These are phyloP conservation scores for Meredithiella fracta DNA, from an alignment of 2,329 filamentous ascomycete species.

Conservation along the genomic window DNA sequence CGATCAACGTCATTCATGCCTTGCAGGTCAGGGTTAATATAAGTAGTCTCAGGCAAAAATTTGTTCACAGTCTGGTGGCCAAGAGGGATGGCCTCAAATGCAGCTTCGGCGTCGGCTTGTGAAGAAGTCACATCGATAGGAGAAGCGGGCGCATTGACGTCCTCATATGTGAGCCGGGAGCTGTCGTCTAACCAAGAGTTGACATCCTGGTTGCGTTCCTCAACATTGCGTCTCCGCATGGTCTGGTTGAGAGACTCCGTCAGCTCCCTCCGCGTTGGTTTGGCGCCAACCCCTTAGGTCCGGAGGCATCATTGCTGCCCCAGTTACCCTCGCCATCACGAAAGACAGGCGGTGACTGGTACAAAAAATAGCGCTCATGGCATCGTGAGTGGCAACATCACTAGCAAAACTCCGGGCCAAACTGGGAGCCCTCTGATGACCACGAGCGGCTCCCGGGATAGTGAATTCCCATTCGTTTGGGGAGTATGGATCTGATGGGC, in stretches of 20 bases:
- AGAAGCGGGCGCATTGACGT: background rate
- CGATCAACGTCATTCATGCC: conserved; percentile 29
- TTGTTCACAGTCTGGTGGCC: conserved; percentile 35
- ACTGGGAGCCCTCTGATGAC: background rate
- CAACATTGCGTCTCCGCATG: conserved; percentile 24
- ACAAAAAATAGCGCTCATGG: conserved; percentile 7
- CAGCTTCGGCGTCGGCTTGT: background rate
- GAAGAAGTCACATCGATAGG: background rate
- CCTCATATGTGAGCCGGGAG: background rate
- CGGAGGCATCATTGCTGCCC: background rate
- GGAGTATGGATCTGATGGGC: background rate
- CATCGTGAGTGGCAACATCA: conserved; percentile 10
- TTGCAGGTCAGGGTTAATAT: conserved; percentile 28
- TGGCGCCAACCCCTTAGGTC: conserved; percentile 6
- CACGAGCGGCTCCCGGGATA: background rate
- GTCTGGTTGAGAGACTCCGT: conserved; percentile 34
- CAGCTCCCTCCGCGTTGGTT: conserved; percentile 6
- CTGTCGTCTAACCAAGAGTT: conserved; percentile 29
- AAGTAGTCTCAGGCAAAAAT: conserved; percentile 32
- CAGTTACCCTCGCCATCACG: background rate
- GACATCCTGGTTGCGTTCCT: conserved; percentile 35
- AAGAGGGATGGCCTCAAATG: conserved; percentile 23
- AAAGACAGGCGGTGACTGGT: background rate
- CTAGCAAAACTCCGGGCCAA: conserved; percentile 8
- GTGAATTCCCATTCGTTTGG: background rate